Base-by-base conservation (phyloP, 208 protist species). In the Endotrypanum monterogeii region DNA sequence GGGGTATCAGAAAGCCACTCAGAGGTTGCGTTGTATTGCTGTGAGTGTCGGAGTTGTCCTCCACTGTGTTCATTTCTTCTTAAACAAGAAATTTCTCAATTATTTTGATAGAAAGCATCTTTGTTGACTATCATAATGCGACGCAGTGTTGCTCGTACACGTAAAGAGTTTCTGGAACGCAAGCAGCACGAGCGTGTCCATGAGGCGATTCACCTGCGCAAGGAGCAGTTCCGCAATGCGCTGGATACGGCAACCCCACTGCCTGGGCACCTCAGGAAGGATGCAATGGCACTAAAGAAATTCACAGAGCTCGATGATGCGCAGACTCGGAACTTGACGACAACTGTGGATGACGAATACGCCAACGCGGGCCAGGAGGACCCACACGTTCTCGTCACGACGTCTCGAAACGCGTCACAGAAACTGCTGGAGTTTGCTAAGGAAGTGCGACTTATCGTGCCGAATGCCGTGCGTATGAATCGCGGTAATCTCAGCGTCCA, bases 361-460 rank as follows among this genome's bases (percentile, higher is more conserved):
- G 95, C 95, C 20, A 86, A 86, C 39, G 98, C 98, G 7, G 98
- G 98, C 56, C 75, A 96, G 23, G 60, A 92, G 48, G 99, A 99
- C 76, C 99, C 99, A 11, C 97, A 97, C 75, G 93, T 99, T 51
- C 87, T 99, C 23, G 87, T 99, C 25, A 99, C 99, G n/a, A 99
- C 99, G 3, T 98, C 98, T 7, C 91, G 98, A 41, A 94, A 99
- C 65, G 98, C 99, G 5, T 98, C 90, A 46, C 92, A 94, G 67
- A 93, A 97, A 60, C 89, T 99, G 25, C 83, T 96, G 61, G 93
- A 99, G 88, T 99, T 99, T 80, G 84, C 96, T 16, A 99, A 99
- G 90, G 99, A 99, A 87, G 75, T 99, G 28, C 83, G 91, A 8
- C 87, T 99, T n/a, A 76, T 99, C 20, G 96, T 99, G 70, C 99